phyloP scores from a whole-genome alignment of 2,329 filamentous ascomycete species.

The Beauveria scarabaeidicola region DNA sequence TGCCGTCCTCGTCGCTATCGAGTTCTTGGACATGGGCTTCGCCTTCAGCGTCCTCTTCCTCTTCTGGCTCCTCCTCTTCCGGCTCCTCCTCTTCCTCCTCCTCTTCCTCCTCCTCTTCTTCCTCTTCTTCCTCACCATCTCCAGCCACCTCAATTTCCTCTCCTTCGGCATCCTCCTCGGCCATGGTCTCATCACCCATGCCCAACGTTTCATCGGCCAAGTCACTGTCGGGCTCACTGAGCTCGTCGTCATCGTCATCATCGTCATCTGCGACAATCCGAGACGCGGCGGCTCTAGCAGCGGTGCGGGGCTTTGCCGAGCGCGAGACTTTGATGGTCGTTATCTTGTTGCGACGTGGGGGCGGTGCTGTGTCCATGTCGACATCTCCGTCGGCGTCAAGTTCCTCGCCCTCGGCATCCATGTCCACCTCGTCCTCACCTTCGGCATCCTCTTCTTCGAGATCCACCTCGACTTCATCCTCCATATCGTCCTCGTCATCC shows the following conservation, averaged over 20 bases:
- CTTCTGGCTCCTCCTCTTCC: conserved; percentile 29
- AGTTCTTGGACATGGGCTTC: conserved; percentile 30
- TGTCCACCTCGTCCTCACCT: conserved; percentile 25
- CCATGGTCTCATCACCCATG: conserved; percentile 37
- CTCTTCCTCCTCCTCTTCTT: conserved; percentile 28
- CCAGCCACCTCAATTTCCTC: conserved; percentile 35
- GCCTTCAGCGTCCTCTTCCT: conserved; percentile 27
- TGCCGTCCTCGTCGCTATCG: conserved; percentile 37
- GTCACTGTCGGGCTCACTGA: conserved; percentile 37
- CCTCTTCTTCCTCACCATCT: conserved; percentile 31
- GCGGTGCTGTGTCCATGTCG: conserved; percentile 34
- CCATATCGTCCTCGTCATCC: conserved; percentile 35
- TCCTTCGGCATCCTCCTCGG: conserved; percentile 38
- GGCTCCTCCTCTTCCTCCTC: conserved; percentile 31
- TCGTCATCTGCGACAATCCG: conserved; percentile 25
- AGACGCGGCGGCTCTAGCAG: conserved; percentile 19
- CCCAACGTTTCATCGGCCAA: conserved; percentile 21
- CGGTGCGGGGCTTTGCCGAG: conserved; percentile 17
- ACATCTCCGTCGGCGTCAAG: conserved; percentile 32
- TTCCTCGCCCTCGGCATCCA: conserved; percentile 33
- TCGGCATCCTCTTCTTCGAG: conserved; percentile 32
- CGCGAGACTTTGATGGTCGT: conserved; percentile 40
- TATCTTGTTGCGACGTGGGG: conserved; percentile 19
- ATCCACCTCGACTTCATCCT: conserved; percentile 26
- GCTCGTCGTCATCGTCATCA: conserved; percentile 46